Evolutionary conservation across 805 yeast genomes (phyloP).

Genomic region (Maudiozyma bulderi): DNA sequence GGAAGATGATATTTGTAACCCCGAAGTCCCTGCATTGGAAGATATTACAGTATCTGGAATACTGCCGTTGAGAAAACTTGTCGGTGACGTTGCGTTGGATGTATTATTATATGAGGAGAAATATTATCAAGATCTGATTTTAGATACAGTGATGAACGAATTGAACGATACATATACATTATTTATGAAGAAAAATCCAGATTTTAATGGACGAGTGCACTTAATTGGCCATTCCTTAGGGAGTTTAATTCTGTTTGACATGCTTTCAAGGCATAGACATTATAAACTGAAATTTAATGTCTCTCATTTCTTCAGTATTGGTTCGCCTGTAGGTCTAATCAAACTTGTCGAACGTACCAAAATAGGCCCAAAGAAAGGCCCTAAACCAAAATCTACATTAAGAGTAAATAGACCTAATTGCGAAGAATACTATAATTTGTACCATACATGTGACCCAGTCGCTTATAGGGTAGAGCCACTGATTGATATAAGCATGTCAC

Average conservation of each 20-base stretch:
- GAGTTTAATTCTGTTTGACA: conserved; percentile 72
- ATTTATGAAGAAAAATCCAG: conserved; percentile 56
- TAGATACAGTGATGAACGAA: conserved; percentile 50
- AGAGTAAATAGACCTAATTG: conserved; percentile 39
- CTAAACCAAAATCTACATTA: conserved; percentile 13
- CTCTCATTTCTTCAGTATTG: conserved; percentile 67
- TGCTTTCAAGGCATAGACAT: conserved; percentile 43
- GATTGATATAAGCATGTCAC: conserved; percentile 29
- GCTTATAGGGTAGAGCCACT: conserved; percentile 87
- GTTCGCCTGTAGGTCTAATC: conserved; percentile 87
- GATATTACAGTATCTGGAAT: conserved; percentile 74
- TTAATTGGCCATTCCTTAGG: conserved; percentile 89
- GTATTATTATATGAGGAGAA: conserved; percentile 73
- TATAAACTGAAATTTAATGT: conserved; percentile 55
- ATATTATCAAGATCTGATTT: conserved; percentile 49
- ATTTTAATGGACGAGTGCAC: conserved; percentile 72
- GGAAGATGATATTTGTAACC: conserved; percentile 31
- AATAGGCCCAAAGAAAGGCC: conserved; percentile 29
- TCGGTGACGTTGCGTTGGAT: conserved; percentile 84
- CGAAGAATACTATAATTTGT: conserved; percentile 65
- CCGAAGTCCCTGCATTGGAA: conserved; percentile 48
- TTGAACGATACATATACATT: conserved; percentile 52
- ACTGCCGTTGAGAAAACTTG: conserved; percentile 60
- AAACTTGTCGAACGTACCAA: conserved; percentile 59
- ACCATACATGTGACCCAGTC: conserved; percentile 87